Base-by-base conservation (phyloP, 345 rosid genomes). In the Lepidium didymum region DNA sequence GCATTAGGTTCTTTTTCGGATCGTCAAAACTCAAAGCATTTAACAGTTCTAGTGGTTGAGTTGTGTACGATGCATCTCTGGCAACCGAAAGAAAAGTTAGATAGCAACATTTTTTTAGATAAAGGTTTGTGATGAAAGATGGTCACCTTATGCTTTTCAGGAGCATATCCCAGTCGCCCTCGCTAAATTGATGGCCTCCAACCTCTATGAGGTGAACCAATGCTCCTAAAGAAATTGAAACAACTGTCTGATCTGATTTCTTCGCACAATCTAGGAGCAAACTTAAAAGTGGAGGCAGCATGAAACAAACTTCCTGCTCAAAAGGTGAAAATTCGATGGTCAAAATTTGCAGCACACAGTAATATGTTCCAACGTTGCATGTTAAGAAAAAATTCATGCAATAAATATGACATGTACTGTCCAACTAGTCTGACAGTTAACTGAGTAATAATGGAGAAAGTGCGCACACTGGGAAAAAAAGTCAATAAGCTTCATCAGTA, bases 131-230 rank as follows among this genome's bases (percentile, higher is more conserved):
- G 14, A 64, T 64, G 53, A 25, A 56, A 62, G 60, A 75, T 21
- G 77, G 50, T 45, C 56, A 91, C 99, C 97, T 89, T 79, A 94
- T 91, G 93, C 96, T 89, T 82, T 86, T 91, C 87, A 94, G 79
- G 73, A 94, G 81, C 77, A 85, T 87, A 73, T 94, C 96, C 99
- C 99, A 94, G 81, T 94, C 96, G 63, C 79, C 78, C 74, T 85
- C 99, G 69, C 93, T 87, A 75, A 94, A 94, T 75, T 89, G 99
- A 80, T 85, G 99, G 61, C 99, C 99, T 66, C 99, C 99, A 75
- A 94, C 97, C 75, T 94, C 97, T 46, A 94, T 91, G 64, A 94
- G 99, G 81, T 94, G 99, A 45, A 87, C 96, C 64, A 94, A 75
- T 63, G 99, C 99, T 75, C 96, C 96, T 79, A 94, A 68, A 35